Evolutionary conservation across 352 stramenopile genomes (phyloP).

Genomic region (Phytophthora hibernalis): DNA sequence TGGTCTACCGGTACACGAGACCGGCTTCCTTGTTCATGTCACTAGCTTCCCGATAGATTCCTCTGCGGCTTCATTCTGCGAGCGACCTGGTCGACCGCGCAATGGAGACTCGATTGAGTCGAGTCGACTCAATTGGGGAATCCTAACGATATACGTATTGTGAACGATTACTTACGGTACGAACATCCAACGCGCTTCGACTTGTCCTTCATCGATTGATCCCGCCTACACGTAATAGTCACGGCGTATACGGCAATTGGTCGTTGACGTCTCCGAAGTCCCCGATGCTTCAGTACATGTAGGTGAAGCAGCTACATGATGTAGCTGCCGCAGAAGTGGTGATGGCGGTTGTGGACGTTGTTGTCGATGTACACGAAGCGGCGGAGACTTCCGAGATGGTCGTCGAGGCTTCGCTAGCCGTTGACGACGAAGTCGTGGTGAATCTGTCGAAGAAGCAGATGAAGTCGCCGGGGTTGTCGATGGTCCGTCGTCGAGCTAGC

Average conservation of each 20-base stretch:
- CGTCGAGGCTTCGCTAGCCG: neutral
- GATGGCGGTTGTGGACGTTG: constrained; percentile 4
- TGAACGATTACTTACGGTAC: neutral
- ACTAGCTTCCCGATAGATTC: neutral
- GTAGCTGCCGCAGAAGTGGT: constrained; percentile 1
- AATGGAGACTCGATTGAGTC: neutral
- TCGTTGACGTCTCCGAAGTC: constrained; percentile 7
- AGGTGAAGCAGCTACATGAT: too few relatives aligned
- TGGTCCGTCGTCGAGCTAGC: constrained; percentile 10
- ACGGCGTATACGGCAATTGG: constrained; percentile 23
- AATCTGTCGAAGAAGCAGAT: too few relatives aligned
- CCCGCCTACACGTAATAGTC: constrained; percentile 22
- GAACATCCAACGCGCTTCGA: constrained; percentile 1
- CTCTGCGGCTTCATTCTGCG: neutral
- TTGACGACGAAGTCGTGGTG: constrained; percentile 7
- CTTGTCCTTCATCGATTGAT: neutral
- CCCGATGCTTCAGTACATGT: neutral
- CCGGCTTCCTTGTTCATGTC: neutral
- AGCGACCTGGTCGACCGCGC: constrained; percentile 14
- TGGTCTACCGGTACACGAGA: too few relatives aligned
- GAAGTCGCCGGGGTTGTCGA: neutral
- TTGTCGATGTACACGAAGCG: neutral
- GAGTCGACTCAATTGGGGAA: too few relatives aligned
- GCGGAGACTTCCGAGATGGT: too few relatives aligned
- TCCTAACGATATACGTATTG: too few relatives aligned